Evolutionary conservation across 2,329 filamentous ascomycete genomes (phyloP).

Genomic region (Aureobasidium sp.): DNA sequence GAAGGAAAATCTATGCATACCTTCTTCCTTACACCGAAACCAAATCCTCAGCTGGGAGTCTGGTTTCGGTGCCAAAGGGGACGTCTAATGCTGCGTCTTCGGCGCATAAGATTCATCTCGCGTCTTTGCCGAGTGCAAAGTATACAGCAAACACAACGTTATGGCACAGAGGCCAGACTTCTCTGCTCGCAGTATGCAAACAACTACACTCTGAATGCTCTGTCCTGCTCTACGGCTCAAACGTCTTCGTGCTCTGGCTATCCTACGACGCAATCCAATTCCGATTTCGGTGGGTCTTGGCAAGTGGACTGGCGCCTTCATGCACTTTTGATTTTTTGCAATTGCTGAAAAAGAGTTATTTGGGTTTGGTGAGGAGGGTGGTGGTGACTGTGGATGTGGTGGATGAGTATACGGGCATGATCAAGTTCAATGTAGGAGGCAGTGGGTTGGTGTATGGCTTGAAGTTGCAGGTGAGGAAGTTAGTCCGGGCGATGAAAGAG

Average conservation of each 20-base stretch:
- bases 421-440: conserved; percentile 43
- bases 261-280: conserved; percentile 37
- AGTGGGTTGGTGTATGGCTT: conserved; percentile 36
- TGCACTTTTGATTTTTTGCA: conserved; percentile 33
- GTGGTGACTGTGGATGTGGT: conserved; percentile 39
- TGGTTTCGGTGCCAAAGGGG: background rate
- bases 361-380: conserved; percentile 33
- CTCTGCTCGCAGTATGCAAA: conserved; percentile 30
- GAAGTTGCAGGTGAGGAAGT: conserved; percentile 29
- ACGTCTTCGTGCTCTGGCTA: conserved; percentile 38
- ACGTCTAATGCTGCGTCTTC: background rate
- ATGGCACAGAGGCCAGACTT: conserved; percentile 36
- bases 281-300: conserved; percentile 35
- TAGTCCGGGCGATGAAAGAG: conserved; percentile 30
- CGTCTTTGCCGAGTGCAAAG: background rate
- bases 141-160: conserved; percentile 17
- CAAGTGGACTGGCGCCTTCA: conserved; percentile 31
- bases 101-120: background rate
- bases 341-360: conserved; percentile 31
- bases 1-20: conserved; percentile 33
- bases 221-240: conserved; percentile 38
- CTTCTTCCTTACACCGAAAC: conserved; percentile 33
- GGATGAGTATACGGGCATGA: conserved; percentile 43
- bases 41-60: background rate
- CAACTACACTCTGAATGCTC: conserved; percentile 38